Base-by-base conservation (phyloP, 2,329 filamentous ascomycete species). In the Endoconidiophora polonica region DNA sequence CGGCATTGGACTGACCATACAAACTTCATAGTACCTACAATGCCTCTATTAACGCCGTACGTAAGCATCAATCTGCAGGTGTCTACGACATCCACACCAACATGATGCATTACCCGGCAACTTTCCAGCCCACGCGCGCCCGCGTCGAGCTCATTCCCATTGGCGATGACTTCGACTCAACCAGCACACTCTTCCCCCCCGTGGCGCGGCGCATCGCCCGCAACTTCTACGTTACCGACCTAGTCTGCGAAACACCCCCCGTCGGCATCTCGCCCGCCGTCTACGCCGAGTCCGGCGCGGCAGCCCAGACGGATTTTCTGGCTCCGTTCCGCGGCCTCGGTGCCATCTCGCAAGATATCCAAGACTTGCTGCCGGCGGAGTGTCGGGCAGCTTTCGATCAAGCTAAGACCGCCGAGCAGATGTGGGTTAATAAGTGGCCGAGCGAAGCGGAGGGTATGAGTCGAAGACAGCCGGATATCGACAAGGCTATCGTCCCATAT, bases 41-140 rank as follows among this genome's bases (percentile, higher is more conserved):
- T 64, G 74, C 83, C 18, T 69, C 72, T 16, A 74, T 96, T 53
- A 74, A 79, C 33, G 72, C 74, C 14, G 70, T 79, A 49, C 83
- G 91, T 49, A 75, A 74, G 54, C 67, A 73, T 41, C 91, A 83
- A 57, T 70, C 81, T 6, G 66, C 75, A 22, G 91, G 91, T 45
- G 75, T 90, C 49, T 96, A 96, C 65, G 88, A 98, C 59, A 79
- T 90, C 23, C 88, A 96, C 66, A 96, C 91, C 49, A 98, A 98
- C 63, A 66, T 75, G 53, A 83, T 95, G 74, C 86, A 91, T 60
- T 93, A 83, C 61, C 90, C 91, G 0, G 77, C 77, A 55, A 83
- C 74, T 59, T 94, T 87, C 75, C 91, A 98, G 63, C 86, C 91
- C 2, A 91, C 86, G 2, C 84, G 86, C 57, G 86, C 79, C 7